A percentile compares a stretch with the other conserved stretches of the same genome.
phyloP scores from a whole-genome alignment of 2,329 filamentous ascomycete genomes.

The Apiospora saccharicola region DNA sequence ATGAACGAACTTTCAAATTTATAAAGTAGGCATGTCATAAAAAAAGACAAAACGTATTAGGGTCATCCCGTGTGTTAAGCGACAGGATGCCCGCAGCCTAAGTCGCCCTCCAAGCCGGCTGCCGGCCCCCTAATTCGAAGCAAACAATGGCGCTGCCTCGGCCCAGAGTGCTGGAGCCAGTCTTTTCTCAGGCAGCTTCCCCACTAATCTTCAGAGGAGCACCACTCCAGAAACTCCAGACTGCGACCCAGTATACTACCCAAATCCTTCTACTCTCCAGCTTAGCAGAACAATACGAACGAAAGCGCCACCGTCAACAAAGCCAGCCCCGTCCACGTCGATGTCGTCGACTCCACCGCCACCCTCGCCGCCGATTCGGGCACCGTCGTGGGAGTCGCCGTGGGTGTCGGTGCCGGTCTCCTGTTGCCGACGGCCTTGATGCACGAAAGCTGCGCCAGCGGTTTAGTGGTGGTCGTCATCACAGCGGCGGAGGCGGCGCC shows the following conservation, averaged over 20 bases:
- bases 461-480: conserved; percentile 22
- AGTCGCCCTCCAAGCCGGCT: background rate
- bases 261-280: too few species aligned
- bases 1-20: background rate
- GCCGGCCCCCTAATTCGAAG: background rate
- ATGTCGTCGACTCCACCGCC: background rate
- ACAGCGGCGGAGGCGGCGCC: background rate
- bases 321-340: background rate
- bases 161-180: background rate
- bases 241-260: background rate
- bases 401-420: background rate
- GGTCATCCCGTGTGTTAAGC: background rate
- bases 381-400: background rate
- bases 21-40: background rate
- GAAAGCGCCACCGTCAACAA: background rate
- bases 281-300: background rate
- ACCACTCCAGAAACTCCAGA: background rate
- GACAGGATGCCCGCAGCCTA: background rate
- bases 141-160: conserved; percentile 7
- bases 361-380: background rate
- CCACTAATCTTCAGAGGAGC: background rate
- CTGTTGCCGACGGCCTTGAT: conserved; percentile 29
- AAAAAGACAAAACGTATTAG: background rate
- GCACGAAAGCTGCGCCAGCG: conserved; percentile 36
- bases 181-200: background rate